Evolutionary conservation across 2,329 filamentous ascomycete genomes (phyloP).

Genomic region (Apiospora kogelbergensis): DNA sequence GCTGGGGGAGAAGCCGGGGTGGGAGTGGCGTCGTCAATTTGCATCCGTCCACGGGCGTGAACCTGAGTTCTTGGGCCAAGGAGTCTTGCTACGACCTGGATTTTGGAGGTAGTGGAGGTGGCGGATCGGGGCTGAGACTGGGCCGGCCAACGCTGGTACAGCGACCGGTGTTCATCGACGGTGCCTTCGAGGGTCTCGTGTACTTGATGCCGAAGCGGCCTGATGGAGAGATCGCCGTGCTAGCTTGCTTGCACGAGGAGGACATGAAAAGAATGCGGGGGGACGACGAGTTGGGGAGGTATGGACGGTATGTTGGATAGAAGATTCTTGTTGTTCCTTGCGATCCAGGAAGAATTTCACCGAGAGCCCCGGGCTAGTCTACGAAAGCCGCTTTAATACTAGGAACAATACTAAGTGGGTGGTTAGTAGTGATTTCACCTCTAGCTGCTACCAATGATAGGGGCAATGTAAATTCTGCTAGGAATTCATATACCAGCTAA

Average conservation of each 20-base stretch:
- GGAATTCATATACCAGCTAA: neutral
- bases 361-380: neutral
- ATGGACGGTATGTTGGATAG: slow-evolving; percentile 36
- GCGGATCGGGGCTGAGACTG: slow-evolving; percentile 27
- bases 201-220: slow-evolving; percentile 48
- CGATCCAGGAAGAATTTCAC: neutral
- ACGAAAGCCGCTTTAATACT: neutral
- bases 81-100: slow-evolving; percentile 43
- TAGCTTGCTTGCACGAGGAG: slow-evolving; percentile 45
- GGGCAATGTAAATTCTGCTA: too few species aligned
- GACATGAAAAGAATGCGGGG: slow-evolving; percentile 44
- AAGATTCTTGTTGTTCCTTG: neutral
- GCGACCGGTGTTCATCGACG: slow-evolving; percentile 41
- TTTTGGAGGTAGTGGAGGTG: slow-evolving; percentile 33
- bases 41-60: slow-evolving; percentile 41
- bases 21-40: slow-evolving; percentile 33
- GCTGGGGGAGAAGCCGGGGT: too few species aligned
- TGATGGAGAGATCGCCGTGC: slow-evolving; percentile 44
- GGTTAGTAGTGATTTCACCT: neutral
- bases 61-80: slow-evolving; percentile 56
- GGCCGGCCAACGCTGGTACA: slow-evolving; percentile 47
- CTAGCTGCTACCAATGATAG: too few species aligned
- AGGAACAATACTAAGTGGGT: too few species aligned
- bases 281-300: slow-evolving; percentile 43
- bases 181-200: slow-evolving; percentile 44